Evolutionary conservation across 129 eudicot genomes (phyloP).

Genomic region (Chrysanthemum makinoi): DNA sequence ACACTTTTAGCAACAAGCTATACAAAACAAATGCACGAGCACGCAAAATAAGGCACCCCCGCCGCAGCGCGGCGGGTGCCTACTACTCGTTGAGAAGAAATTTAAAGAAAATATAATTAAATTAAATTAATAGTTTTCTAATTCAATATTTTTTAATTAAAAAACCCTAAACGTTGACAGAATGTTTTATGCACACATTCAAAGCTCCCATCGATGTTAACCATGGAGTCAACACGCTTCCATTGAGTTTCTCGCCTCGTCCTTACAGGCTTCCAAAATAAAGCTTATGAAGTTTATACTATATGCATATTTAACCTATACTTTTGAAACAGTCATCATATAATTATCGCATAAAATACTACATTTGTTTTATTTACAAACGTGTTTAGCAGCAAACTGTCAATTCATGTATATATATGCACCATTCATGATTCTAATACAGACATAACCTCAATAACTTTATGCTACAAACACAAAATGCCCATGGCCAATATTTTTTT

Average conservation of each 20-base stretch:
- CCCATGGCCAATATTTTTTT: slow-evolving; percentile 22
- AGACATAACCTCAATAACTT: background rate
- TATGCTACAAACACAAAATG: background rate
- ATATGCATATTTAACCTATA: slow-evolving; percentile 19
- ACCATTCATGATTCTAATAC: background rate
- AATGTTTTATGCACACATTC: slow-evolving; percentile 13
- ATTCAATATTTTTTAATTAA: background rate
- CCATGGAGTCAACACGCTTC: slow-evolving; percentile 34
- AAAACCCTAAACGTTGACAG: slow-evolving; percentile 23
- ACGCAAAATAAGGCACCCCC: too few species aligned
- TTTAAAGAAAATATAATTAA: too few species aligned
- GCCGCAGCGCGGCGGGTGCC: too few species aligned
- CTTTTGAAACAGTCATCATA: slow-evolving; percentile 24
- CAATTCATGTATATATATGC: slow-evolving; percentile 13
- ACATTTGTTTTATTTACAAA: background rate
- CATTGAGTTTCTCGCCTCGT: slow-evolving; percentile 40
- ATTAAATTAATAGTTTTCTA: background rate
- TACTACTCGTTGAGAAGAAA: too few species aligned
- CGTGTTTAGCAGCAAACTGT: slow-evolving; percentile 18
- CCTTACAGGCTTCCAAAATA: slow-evolving; percentile 14
- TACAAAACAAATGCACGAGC: too few species aligned
- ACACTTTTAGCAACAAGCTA: too few species aligned
- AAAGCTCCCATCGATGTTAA: slow-evolving; percentile 32
- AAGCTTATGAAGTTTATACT: background rate
- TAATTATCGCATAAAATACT: background rate